Evolutionary conservation across 768 basidiomycete species (phyloP), one percentile per base, ranked within the genome.

Genomic region (Lactarius sanguifluus): DNA sequence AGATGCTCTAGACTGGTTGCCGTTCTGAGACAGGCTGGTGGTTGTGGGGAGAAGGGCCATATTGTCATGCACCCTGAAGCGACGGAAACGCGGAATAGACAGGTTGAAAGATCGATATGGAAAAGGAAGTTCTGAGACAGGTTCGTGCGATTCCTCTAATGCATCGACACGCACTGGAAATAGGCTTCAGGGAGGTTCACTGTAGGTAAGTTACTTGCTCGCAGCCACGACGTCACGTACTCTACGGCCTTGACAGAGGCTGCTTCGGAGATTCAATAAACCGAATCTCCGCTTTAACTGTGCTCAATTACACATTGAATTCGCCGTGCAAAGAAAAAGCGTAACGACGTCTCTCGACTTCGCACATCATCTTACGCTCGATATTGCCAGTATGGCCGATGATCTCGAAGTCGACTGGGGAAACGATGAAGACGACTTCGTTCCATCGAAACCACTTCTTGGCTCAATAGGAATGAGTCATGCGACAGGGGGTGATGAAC

Each of bases 371-470:
- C 66, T 52, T 67, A 57, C 67, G n/a, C 62, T 52, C 62, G 43
- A 57, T 67, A 13, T 56, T 66, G 70, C 62, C 65, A 71, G 64
- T 69, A 87, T 89, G 86, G 85, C 83, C 69, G 87, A 89, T 73
- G 89, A 91, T 61, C 79, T 76, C 34, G 90, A 91, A 72, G 76
- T 83, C 47, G 90, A 92, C 77, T 92, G 90, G 90, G 82, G 82
- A 4, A 79, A 82, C 64, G 82, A 82, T 20, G 82, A 82, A 54
- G 82, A 83, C 57, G 79, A 78, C 59, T 8, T 61, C 25, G 57
- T 70, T 70, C 64, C 62, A 34, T 64, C 66, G 66, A 63, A 64
- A 57, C 30, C 62, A 38, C 54, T 67, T 38, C 62, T 36, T n/a
- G 57, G 55, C 63, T 71, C 61, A 71, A 43, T 71, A 65, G 62